These are phyloP conservation scores for Apophysomyces variabilis DNA, from an alignment of 371 early-diverging fungal genomes.

Conservation along the genomic window DNA sequence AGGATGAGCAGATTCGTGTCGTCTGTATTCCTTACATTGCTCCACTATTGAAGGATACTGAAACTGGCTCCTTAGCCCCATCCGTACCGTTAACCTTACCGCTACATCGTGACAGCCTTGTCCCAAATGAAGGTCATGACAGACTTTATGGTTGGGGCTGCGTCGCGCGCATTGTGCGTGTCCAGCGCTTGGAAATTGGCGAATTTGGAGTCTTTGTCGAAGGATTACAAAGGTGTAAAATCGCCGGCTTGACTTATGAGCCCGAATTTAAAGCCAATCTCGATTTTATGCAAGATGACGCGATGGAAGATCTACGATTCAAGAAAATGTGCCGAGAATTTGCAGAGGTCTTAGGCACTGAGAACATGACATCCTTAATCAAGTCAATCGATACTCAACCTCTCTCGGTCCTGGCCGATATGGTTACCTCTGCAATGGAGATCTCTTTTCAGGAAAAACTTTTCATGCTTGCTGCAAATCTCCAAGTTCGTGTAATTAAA, in stretches of 20 bases:
- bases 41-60: constrained; percentile 8
- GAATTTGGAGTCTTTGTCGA: constrained; percentile 47
- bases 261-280: not conserved
- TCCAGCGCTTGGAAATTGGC: constrained; percentile 44
- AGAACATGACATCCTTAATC: constrained; percentile 16
- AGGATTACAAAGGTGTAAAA: constrained; percentile 41
- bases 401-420: constrained; percentile 71
- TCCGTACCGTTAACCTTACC: constrained; percentile 9
- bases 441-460: constrained; percentile 76
- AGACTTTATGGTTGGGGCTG: constrained; percentile 45
- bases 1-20: constrained; percentile 38
- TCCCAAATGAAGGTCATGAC: constrained; percentile 26
- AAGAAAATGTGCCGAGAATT: constrained; percentile 66
- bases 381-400: constrained; percentile 70
- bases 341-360: not conserved
- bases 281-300: constrained; percentile 15
- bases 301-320: constrained; percentile 60
- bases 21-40: constrained; percentile 39
- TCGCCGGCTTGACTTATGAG: constrained; percentile 28
- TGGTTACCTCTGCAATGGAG: constrained; percentile 77
- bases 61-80: not conserved
- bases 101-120: constrained; percentile 13
- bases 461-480: constrained; percentile 58
- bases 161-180: constrained; percentile 44
- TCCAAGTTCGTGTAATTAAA: constrained; percentile 62